Conservation (phyloP, 148 eudicot genomes). For the Persicaria maculosa region DNA sequence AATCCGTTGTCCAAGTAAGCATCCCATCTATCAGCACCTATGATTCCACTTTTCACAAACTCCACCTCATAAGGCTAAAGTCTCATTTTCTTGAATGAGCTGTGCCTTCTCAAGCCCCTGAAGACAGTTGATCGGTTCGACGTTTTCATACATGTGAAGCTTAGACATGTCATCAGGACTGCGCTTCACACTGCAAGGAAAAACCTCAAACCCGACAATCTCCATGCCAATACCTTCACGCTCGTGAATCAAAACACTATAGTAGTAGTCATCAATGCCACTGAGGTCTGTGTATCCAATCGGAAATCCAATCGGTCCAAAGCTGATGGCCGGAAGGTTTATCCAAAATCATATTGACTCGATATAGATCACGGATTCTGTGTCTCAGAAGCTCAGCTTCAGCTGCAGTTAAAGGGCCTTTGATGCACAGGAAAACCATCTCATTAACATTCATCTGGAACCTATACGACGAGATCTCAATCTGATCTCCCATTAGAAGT, state of each 20-base stretch:
- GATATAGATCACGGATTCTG: conserved; percentile 64
- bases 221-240: conserved; percentile 58
- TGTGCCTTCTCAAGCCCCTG: conserved; percentile 28
- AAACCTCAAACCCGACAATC: conserved; percentile 64
- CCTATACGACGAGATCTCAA: conserved; percentile 63
- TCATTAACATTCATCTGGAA: conserved; percentile 59
- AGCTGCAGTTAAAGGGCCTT: conserved; percentile 33
- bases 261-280: conserved; percentile 32
- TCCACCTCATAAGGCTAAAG: conserved; percentile 56
- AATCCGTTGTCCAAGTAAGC: conserved; percentile 66
- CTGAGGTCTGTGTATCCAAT: conserved; percentile 18
- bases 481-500: conserved; percentile 74
- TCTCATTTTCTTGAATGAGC: conserved; percentile 39
- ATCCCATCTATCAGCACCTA: conserved; percentile 70
- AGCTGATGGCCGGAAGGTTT: conserved; percentile 64
- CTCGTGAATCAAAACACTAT: conserved; percentile 52
- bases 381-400: conserved; percentile 61
- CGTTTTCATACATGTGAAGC: conserved; percentile 41
- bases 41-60: conserved; percentile 51
- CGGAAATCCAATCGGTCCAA: conserved; percentile 54
- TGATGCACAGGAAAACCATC: conserved; percentile 49
- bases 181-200: conserved; percentile 55
- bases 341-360: conserved; percentile 65
- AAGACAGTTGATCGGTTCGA: conserved; percentile 41
- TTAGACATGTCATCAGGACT: conserved; percentile 39